phyloP scores from a whole-genome alignment of 306 rosid genomes.

The Cucurbita pepo region DNA sequence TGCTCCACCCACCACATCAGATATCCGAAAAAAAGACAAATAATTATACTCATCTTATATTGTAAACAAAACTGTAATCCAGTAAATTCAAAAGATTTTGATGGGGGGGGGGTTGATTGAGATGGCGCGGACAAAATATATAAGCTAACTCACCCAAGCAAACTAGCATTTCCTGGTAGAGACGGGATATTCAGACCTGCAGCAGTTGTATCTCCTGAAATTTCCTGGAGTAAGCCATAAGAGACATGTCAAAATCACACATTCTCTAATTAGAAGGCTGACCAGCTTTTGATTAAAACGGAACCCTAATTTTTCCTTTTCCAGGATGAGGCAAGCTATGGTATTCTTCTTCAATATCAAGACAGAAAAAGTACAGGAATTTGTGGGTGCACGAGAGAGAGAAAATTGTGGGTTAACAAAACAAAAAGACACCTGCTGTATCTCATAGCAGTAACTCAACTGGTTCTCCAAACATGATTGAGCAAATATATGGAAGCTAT shows the following conservation, averaged over 20 bases:
- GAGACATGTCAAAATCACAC: not conserved
- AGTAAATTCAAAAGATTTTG: not conserved
- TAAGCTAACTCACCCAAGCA: slow-evolving; percentile 64
- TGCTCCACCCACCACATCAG: not conserved
- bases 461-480: not conserved
- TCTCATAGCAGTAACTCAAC: not conserved
- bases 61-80: no score
- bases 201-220: slow-evolving; percentile 42
- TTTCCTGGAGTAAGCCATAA: slow-evolving; percentile 31
- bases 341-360: not conserved
- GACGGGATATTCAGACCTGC: slow-evolving; percentile 39
- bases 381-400: not conserved
- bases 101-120: not conserved
- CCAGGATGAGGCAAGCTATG: not conserved
- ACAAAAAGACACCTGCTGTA: not conserved
- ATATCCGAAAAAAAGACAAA: not conserved
- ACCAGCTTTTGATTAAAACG: not conserved
- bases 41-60: no score
- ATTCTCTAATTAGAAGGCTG: not conserved
- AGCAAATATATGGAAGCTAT: not conserved
- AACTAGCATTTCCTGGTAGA: slow-evolving; percentile 68
- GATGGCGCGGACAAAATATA: not conserved
- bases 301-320: not conserved
- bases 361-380: not conserved
- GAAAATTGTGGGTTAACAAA: not conserved